Evolutionary conservation across 1,284 basidiomycete species (phyloP), one percentile per base, ranked within the genome.

Genomic region (Leucoagaricus sp.): DNA sequence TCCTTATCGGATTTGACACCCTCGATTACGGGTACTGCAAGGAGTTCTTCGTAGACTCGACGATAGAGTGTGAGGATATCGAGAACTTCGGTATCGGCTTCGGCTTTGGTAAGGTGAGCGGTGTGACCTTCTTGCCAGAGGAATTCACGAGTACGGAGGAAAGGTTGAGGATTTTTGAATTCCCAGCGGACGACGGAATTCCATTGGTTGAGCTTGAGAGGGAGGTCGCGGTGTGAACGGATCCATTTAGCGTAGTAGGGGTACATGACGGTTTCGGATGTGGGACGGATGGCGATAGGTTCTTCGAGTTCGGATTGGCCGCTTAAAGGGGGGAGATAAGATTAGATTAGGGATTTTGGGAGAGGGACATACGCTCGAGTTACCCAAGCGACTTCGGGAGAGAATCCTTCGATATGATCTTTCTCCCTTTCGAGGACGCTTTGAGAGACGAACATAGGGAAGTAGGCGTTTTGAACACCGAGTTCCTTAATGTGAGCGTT

Each of bases 81-180:
- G 45, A 83, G 85, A 10, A 99, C 96, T 76, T 99, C 97, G 60
- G 77, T 79, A 69, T 94, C 96, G 36, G 96, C 96, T 72, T 97
- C 95, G 12, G 80, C 69, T 72, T 95, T 91, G 64, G 91, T 93
- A 52, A 97, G 80, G 76, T 92, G 88, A 1, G 96, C 97, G 4
- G 97, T 98, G 80, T 99, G 96, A 46, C 96, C 96, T 75, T 99
- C 97, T 78, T 99, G 96, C 96, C 97, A 99, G 33, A 99, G 80
- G 84, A 98, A 99, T 77, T 99, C 96, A 68, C 97, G 93, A 1
- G 97, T 99, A 61, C 96, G 94, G 41, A 99, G 84, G 91, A 99
- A 99, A 2, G 96, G 96, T 75, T 99, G 94, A 54, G 96, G 97
- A 74, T 96, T 97, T 79, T 99, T 99, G 83, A 99, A 99, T 75